phyloP scores from a whole-genome alignment of 1,139 yeast species.

The Keqinozyma sinolaborantium region DNA sequence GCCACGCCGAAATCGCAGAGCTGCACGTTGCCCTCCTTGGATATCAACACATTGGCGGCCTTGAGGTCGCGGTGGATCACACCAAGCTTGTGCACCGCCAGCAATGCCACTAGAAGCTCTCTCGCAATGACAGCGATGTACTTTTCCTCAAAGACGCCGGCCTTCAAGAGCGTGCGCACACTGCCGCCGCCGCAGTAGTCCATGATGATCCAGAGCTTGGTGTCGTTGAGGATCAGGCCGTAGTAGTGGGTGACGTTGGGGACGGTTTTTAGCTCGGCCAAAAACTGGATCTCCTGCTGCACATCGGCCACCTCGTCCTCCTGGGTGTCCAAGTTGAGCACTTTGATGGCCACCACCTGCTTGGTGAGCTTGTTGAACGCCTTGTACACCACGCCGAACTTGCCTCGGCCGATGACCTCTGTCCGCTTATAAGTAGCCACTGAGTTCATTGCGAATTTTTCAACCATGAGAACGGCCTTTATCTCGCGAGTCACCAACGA shows the following conservation, averaged over 20 bases:
- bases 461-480: neutral
- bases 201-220: constrained; percentile 96
- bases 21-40: constrained; percentile 86
- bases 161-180: constrained; percentile 77
- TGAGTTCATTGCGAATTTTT: constrained; percentile 6
- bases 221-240: constrained; percentile 82
- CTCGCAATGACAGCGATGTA: constrained; percentile 79
- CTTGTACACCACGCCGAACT: constrained; percentile 94
- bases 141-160: constrained; percentile 85
- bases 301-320: constrained; percentile 95
- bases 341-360: constrained; percentile 88
- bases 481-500: constrained; percentile 72
- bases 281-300: constrained; percentile 86
- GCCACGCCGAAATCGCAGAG: constrained; percentile 98
- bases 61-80: constrained; percentile 94
- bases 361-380: constrained; percentile 65
- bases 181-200: constrained; percentile 98
- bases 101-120: constrained; percentile 74
- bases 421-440: constrained; percentile 38
- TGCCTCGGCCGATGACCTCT: constrained; percentile 93
- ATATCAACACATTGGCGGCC: constrained; percentile 89
- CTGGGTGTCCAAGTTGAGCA: constrained; percentile 85
- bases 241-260: constrained; percentile 93
- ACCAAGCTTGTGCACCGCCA: constrained; percentile 81
- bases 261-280: constrained; percentile 74